Conservation (phyloP, 2,329 filamentous ascomycete species). For the Aureobasidium zeae region DNA sequence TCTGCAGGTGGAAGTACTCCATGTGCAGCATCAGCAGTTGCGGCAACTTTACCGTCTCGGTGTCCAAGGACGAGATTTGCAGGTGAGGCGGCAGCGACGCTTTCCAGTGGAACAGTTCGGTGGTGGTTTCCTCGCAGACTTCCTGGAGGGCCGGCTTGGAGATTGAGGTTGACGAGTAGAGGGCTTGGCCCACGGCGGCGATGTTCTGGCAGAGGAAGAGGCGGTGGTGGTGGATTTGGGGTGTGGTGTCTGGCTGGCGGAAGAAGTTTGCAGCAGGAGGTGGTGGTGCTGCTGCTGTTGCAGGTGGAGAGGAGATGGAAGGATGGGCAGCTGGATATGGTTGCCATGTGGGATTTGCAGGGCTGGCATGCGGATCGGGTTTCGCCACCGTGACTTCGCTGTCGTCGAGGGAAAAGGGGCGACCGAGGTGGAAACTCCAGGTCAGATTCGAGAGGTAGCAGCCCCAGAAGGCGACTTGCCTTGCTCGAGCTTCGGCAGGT, state of each 20-base stretch:
- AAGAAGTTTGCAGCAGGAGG: too few relatives aligned
- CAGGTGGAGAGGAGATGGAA: background rate
- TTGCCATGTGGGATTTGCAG: background rate
- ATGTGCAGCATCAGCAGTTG: conserved; percentile 23
- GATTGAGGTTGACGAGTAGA: conserved; percentile 23
- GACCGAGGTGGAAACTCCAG: conserved; percentile 34
- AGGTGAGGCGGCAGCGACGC: conserved; percentile 31
- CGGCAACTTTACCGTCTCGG: background rate
- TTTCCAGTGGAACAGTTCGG: conserved; percentile 33
- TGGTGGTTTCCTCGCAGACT: conserved; percentile 27
- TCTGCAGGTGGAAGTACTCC: conserved; percentile 38
- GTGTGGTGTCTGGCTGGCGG: conserved; percentile 15
- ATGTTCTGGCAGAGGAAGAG: conserved; percentile 37
- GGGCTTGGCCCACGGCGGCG: conserved; percentile 34
- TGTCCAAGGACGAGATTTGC: conserved; percentile 24
- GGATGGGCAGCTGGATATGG: background rate
- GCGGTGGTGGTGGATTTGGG: conserved; percentile 21
- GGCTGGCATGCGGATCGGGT: conserved; percentile 24
- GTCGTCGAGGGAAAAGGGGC: conserved; percentile 34
- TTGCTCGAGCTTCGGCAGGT: conserved; percentile 32
- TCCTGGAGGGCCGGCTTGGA: conserved; percentile 32
- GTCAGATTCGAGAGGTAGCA: conserved; percentile 33
- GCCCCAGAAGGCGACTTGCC: conserved; percentile 36
- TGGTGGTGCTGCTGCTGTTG: too few relatives aligned
- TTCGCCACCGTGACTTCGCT: conserved; percentile 35